These are phyloP conservation scores for Teratosphaeria pseudoeucalypti DNA, from an alignment of 2,329 filamentous ascomycete genomes.

Conservation along the genomic window DNA sequence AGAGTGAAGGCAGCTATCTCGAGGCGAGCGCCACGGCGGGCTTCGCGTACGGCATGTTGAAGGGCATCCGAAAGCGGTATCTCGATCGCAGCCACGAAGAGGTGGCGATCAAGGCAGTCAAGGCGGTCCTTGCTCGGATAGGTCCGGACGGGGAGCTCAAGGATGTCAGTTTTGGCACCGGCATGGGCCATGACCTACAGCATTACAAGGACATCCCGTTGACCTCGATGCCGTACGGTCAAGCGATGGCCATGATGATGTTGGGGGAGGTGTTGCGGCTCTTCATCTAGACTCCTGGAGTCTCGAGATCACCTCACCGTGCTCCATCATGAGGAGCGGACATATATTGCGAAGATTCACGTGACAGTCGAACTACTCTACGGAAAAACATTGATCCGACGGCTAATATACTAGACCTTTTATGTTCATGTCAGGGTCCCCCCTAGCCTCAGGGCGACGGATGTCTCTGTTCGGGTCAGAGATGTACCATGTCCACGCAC, in stretches of 20 bases:
- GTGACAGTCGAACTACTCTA: not conserved
- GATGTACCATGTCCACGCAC: not conserved
- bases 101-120: constrained; percentile 54
- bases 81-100: constrained; percentile 55
- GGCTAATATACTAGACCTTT: too few relatives aligned
- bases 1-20: constrained; percentile 58
- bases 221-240: constrained; percentile 76
- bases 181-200: constrained; percentile 62
- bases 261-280: constrained; percentile 61
- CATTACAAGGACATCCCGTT: constrained; percentile 67
- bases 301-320: too few relatives aligned
- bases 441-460: not conserved
- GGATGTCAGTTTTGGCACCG: constrained; percentile 69
- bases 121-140: constrained; percentile 57
- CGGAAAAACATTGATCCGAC: not conserved
- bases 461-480: not conserved
- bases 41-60: constrained; percentile 71
- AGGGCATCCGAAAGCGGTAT: constrained; percentile 60
- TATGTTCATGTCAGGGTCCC: too few relatives aligned
- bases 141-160: constrained; percentile 57
- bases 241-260: constrained; percentile 77
- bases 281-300: constrained; percentile 41
- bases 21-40: constrained; percentile 72
- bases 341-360: too few relatives aligned
- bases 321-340: not conserved